Evolutionary conservation across 129 eudicot species (phyloP).

Genomic region (Pulicaria dysenterica): DNA sequence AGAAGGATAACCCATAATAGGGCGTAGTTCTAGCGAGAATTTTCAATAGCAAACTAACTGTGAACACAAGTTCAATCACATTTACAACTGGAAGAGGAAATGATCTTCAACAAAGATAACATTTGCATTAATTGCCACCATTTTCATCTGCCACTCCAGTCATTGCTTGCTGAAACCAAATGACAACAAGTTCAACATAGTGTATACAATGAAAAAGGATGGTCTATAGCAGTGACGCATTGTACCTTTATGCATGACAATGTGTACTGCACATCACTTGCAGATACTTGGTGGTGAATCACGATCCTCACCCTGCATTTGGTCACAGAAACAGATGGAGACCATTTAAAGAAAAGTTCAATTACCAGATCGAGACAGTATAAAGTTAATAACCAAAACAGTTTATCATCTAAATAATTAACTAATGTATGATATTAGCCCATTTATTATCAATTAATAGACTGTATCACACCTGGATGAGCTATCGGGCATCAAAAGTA

Average conservation of each 20-base stretch:
- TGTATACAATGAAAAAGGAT: background rate
- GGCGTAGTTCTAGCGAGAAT: background rate
- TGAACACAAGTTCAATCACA: constrained; percentile 15
- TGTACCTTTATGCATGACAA: constrained; percentile 80
- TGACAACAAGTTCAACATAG: background rate
- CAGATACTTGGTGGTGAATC: constrained; percentile 90
- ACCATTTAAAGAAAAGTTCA: too few species aligned
- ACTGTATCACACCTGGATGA: constrained; percentile 55
- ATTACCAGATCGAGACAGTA: too few species aligned
- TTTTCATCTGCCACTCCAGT: constrained; percentile 44
- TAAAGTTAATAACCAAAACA: too few species aligned
- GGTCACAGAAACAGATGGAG: too few species aligned
- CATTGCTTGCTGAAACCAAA: constrained; percentile 51
- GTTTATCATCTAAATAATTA: too few species aligned
- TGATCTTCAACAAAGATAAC: background rate
- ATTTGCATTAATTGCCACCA: constrained; percentile 36
- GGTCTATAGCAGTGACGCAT: background rate
- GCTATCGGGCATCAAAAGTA: constrained; percentile 70
- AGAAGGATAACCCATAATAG: constrained; percentile 74
- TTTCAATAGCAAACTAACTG: constrained; percentile 4
- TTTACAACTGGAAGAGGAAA: constrained; percentile 26
- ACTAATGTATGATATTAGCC: background rate
- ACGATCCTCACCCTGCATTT: constrained; percentile 68
- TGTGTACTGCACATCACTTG: constrained; percentile 71
- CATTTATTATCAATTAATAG: background rate